Percentiles rank a stretch among this genome's conserved stretches.
These are phyloP conservation scores for Ochetophila trinervis DNA, from an alignment of 306 rosid genomes.

Conservation along the genomic window DNA sequence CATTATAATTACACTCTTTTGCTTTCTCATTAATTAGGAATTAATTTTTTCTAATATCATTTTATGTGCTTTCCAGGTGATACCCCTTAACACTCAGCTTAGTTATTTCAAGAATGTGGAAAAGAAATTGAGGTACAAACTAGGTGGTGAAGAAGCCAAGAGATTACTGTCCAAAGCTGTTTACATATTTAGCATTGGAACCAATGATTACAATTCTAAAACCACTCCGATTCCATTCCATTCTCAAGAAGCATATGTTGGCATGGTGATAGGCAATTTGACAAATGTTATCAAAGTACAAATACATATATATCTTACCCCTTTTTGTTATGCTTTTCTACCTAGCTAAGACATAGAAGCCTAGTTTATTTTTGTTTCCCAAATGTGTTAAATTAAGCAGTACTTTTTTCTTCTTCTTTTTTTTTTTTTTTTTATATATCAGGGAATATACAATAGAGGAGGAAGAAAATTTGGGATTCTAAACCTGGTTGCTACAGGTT, in stretches of 20 bases:
- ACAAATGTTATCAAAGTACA: slow-evolving; percentile 33
- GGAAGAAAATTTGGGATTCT: slow-evolving; percentile 52
- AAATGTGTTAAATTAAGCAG: neutral
- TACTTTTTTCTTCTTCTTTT: neutral
- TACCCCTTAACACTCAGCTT: slow-evolving; percentile 43
- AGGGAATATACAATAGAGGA: slow-evolving; percentile 45
- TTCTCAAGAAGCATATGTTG: slow-evolving; percentile 28
- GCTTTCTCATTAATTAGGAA: no score
- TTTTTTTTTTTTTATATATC: neutral
- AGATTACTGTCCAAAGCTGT: slow-evolving; percentile 41
- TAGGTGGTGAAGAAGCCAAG: slow-evolving; percentile 34
- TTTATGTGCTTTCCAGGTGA: slow-evolving; percentile 25
- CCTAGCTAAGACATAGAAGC: no score
- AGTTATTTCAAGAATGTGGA: slow-evolving; percentile 36
- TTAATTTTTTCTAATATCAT: no score
- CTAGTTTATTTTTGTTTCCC: neutral
- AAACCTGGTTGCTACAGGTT: slow-evolving; percentile 25
- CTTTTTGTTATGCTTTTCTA: no score
- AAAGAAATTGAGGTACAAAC: slow-evolving; percentile 20
- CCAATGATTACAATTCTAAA: slow-evolving; percentile 38
- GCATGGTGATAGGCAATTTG: slow-evolving; percentile 41
- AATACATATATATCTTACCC: no score
- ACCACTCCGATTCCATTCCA: slow-evolving; percentile 9
- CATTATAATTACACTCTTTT: no score
- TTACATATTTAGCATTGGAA: slow-evolving; percentile 38